Percentiles rank a stretch among this genome's conserved stretches.
These are phyloP conservation scores for Aureobasidium sp. DNA, from an alignment of 2,329 filamentous ascomycete species.

Conservation along the genomic window DNA sequence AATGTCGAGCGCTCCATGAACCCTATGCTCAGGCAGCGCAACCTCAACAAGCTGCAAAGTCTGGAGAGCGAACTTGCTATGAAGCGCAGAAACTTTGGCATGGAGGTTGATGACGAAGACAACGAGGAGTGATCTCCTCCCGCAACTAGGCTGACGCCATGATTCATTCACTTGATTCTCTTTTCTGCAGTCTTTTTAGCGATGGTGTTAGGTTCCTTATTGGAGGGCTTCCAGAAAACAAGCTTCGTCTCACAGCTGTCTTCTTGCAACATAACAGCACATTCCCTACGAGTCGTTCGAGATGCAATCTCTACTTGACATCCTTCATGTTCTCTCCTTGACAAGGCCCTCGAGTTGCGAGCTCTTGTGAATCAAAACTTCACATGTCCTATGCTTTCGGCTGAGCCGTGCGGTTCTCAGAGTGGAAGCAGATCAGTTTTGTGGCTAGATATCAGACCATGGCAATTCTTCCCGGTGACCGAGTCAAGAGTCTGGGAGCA, in stretches of 20 bases:
- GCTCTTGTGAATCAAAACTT: too few relatives aligned
- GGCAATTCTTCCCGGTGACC: too few relatives aligned
- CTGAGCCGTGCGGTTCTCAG: too few relatives aligned
- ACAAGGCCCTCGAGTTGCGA: background rate
- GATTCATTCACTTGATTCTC: background rate
- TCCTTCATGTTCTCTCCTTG: background rate
- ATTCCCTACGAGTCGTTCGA: background rate
- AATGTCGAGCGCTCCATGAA: constrained; percentile 39
- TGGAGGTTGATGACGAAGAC: constrained; percentile 25
- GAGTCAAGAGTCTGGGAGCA: too few relatives aligned
- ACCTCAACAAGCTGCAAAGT: constrained; percentile 43
- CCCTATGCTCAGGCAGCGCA: constrained; percentile 42
- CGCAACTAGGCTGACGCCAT: background rate
- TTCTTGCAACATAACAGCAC: background rate
- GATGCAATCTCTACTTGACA: background rate
- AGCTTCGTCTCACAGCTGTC: background rate
- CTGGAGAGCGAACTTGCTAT: constrained; percentile 48
- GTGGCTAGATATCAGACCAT: too few relatives aligned
- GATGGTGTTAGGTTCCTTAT: background rate
- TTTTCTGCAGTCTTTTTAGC: constrained; percentile 1
- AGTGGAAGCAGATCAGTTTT: too few relatives aligned
- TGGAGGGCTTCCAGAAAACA: background rate
- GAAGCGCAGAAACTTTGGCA: constrained; percentile 40
- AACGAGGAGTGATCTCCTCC: background rate
- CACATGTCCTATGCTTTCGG: too few relatives aligned